Conservation (phyloP, 768 basidiomycete species). For the Galerina marginata region DNA sequence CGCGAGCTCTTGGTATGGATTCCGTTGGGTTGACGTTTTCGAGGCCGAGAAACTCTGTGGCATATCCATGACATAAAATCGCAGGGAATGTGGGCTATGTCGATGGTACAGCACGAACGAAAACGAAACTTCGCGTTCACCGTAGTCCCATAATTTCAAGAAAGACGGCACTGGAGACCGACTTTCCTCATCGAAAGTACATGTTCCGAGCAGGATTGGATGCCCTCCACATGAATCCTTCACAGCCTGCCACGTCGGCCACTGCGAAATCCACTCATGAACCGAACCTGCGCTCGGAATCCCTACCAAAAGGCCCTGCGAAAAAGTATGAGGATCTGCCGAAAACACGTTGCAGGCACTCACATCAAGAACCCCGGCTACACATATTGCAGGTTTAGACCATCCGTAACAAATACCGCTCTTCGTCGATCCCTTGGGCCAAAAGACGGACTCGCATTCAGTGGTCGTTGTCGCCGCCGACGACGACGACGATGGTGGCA, state of each 20-base stretch:
- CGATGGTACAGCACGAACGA: constrained; percentile 26
- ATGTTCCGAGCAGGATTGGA: constrained; percentile 40
- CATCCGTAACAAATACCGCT: constrained; percentile 67
- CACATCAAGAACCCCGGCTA: constrained; percentile 53
- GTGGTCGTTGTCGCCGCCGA: constrained; percentile 16
- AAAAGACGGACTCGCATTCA: constrained; percentile 47
- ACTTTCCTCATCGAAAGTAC: constrained; percentile 26
- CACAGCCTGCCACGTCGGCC: constrained; percentile 31
- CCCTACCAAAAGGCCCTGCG: neutral
- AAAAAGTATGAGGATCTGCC: neutral
- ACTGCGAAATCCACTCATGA: constrained; percentile 14
- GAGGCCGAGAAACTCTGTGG: constrained; percentile 27
- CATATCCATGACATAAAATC: constrained; percentile 63
- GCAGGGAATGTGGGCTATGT: constrained; percentile 45
- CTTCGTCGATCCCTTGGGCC: constrained; percentile 51
- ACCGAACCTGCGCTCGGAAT: constrained; percentile 3
- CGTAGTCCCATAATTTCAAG: constrained; percentile 16
- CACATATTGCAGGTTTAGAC: constrained; percentile 51
- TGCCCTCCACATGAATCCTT: constrained; percentile 33
- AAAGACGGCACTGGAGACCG: constrained; percentile 18
- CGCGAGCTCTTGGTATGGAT: constrained; percentile 34
- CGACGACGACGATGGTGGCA: constrained; percentile 22
- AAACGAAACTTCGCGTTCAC: constrained; percentile 7
- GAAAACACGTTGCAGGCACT: constrained; percentile 1
- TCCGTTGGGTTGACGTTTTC: constrained; percentile 8